Evolutionary conservation across 208 protist species (phyloP).

Genomic region (Leishmania tropica): DNA sequence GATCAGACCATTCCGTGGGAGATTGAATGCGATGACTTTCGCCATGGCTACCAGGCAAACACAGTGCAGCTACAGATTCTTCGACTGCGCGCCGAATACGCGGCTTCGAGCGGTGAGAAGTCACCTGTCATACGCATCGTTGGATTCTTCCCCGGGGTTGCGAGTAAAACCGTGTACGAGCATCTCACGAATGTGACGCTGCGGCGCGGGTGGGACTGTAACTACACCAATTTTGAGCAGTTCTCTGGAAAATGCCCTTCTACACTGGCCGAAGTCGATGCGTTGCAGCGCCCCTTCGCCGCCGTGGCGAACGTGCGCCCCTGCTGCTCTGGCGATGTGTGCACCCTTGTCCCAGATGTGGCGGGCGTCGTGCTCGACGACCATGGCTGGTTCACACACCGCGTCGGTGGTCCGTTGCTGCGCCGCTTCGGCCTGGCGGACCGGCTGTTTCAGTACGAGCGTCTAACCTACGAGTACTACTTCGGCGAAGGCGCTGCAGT

Average conservation of each 20-base stretch:
- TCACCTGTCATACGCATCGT: slow-evolving; percentile 63
- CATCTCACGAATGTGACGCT: slow-evolving; percentile 53
- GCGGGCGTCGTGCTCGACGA: slow-evolving; percentile 25
- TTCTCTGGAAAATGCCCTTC: slow-evolving; percentile 15
- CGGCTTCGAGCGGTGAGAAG: slow-evolving; percentile 11
- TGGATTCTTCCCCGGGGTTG: slow-evolving; percentile 48
- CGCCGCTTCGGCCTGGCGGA: slow-evolving; percentile 47
- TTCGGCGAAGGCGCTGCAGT: neutral
- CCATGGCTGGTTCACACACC: slow-evolving; percentile 51
- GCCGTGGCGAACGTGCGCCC: slow-evolving; percentile 33
- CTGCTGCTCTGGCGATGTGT: slow-evolving; percentile 33
- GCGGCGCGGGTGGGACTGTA: slow-evolving; percentile 51
- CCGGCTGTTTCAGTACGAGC: slow-evolving; percentile 65
- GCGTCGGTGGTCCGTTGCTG: slow-evolving; percentile 46
- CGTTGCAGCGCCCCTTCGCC: slow-evolving; percentile 29
- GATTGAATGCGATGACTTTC: slow-evolving; percentile 24
- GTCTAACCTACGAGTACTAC: slow-evolving; percentile 27
- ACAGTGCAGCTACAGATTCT: slow-evolving; percentile 42
- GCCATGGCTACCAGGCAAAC: neutral
- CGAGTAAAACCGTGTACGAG: slow-evolving; percentile 34
- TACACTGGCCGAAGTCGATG: neutral
- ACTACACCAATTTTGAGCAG: slow-evolving; percentile 59
- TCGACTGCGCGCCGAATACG: slow-evolving; percentile 37
- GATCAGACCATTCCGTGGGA: slow-evolving; percentile 17
- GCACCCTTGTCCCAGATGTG: slow-evolving; percentile 45